Conservation (phyloP, 83 land plant species). For the Thuja plicata region DNA sequence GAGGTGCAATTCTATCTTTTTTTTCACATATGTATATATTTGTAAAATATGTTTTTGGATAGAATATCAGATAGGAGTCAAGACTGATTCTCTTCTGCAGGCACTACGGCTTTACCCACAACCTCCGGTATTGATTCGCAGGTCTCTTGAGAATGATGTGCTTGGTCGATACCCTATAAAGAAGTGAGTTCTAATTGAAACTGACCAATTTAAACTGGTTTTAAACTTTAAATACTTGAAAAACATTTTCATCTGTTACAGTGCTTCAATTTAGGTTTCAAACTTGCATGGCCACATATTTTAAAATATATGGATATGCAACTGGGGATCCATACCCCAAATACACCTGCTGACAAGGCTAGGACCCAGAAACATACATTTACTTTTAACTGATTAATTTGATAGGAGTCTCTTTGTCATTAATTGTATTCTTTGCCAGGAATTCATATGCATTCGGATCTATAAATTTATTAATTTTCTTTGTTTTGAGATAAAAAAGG, state of each 20-base stretch:
- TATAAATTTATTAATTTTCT: neutral
- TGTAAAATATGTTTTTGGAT: neutral
- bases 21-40: neutral
- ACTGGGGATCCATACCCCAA: neutral
- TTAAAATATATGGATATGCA: neutral
- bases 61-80: neutral
- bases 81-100: constrained; percentile 47
- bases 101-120: constrained; percentile 94
- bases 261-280: neutral
- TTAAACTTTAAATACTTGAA: neutral
- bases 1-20: constrained; percentile 53
- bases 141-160: constrained; percentile 76
- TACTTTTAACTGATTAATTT: neutral
- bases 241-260: neutral
- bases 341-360: neutral
- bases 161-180: constrained; percentile 74
- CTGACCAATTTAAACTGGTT: neutral
- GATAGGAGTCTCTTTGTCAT: no score
- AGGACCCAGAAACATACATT: neutral
- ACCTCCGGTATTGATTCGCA: constrained; percentile 95
- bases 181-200: constrained; percentile 39
- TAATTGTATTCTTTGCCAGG: neutral
- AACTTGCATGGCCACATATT: neutral
- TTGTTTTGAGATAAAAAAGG: neutral
- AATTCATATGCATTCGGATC: neutral